Base-by-base conservation (phyloP, 1,284 basidiomycete species). In the Pulveroboletus sp. region DNA sequence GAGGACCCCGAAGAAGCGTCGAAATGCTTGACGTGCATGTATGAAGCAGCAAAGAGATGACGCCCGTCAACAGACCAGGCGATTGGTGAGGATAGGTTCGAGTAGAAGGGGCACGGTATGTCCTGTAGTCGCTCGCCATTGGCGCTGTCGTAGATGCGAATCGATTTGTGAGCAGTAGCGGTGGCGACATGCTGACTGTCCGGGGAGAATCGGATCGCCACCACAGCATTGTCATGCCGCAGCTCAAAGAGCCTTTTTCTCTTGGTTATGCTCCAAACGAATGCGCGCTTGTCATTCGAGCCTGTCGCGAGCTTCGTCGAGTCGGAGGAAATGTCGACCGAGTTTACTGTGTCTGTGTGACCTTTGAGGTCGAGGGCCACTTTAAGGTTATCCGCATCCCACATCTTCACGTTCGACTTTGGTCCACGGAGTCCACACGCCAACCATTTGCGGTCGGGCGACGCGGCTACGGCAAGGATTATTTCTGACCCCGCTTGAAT, bases 311-410 rank as follows among this genome's bases (percentile, higher is more conserved):
- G 22, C 12, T 24, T 54, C 17, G 39, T 50, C 14, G 45, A 49
- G 18, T 53, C 52, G 5, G 44, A 17, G 15, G 52, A 48, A 5
- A 56, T 36, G 11, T 56, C 54, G 20, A 56, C 14, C 20, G 43
- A 43, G 25, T 12, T 31, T 33, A 52, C 35, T 11, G 7, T 5
- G 1, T 2, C 4, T 35, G 24, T 10, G 17, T 36, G 17, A 20
- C 31, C 24, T 4, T n/a, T 1, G 35, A 42, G 12, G 9, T 25
- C 5, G 5, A 46, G 24, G 29, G 46, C 49, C 12, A 24, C 15
- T 12, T 28, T 1, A 35, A n/a, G 15, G 1, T 29, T 46, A n/a
- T 42, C 43, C 12, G 24, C 24, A 26, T 50, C 39, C 52, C 39
- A 54, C 2, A 55, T n/a, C 11, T 7, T 8, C 11, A 28, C 25